These are phyloP conservation scores for Lachnellula arida DNA, from an alignment of 2,329 filamentous ascomycete species.

Conservation along the genomic window DNA sequence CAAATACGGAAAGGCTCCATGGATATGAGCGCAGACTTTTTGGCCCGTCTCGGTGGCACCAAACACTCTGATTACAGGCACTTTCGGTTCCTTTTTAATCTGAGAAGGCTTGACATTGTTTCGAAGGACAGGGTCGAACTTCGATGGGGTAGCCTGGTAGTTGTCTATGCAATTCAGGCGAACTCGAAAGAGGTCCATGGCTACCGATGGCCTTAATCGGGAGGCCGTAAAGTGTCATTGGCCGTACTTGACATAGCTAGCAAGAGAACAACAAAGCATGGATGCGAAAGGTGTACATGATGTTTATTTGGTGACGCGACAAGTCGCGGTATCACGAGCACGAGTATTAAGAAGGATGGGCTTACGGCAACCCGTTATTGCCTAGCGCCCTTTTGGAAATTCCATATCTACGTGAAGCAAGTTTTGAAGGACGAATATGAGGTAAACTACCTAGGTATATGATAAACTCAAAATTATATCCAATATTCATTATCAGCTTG, in stretches of 20 bases:
- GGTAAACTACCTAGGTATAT: neutral
- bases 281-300: neutral
- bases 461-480: no score
- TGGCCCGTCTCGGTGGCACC: conserved; percentile 91
- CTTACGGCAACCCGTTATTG: neutral
- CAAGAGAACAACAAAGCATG: neutral
- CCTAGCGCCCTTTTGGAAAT: neutral
- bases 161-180: conserved; percentile 94
- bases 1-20: conserved; percentile 94
- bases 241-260: conserved; percentile 4
- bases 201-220: conserved; percentile 4
- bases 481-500: neutral
- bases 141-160: conserved; percentile 76
- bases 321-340: conserved; percentile 14
- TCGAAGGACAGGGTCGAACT: conserved; percentile 74
- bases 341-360: neutral
- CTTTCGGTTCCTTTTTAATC: conserved; percentile 59
- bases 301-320: conserved; percentile 9
- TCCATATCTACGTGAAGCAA: neutral
- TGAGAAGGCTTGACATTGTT: conserved; percentile 57
- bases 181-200: conserved; percentile 76
- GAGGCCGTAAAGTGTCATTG: conserved; percentile 1
- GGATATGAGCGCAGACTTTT: conserved; percentile 92
- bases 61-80: conserved; percentile 87
- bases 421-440: neutral